phyloP scores from a whole-genome alignment of 495 filamentous ascomycete species.

The Xylaria telfairii region DNA sequence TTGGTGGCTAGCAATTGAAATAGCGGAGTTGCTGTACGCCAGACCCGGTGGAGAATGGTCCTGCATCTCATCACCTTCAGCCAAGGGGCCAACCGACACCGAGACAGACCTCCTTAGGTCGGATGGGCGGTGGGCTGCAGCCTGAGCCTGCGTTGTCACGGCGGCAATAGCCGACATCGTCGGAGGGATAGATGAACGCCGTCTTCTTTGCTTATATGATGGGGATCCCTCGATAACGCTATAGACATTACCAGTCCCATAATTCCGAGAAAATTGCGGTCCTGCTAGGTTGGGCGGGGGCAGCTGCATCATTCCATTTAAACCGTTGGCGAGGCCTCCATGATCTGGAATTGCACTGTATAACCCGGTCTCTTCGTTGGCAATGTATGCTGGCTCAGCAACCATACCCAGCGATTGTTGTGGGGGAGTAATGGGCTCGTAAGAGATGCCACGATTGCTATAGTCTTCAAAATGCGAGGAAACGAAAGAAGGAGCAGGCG shows the following conservation, averaged over 20 bases:
- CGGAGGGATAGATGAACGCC: conserved; percentile 89
- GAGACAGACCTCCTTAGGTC: conserved; percentile 93
- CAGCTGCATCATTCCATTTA: conserved; percentile 88
- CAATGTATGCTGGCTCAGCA: conserved; percentile 92
- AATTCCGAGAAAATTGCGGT: conserved; percentile 76
- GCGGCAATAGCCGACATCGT: conserved; percentile 68
- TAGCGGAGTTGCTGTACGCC: conserved; percentile 67
- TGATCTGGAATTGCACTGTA: conserved; percentile 94
- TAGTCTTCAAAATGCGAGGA: conserved; percentile 97
- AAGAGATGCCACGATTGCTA: conserved; percentile 94
- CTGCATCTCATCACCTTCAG: conserved; percentile 74
- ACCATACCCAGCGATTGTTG: conserved; percentile 81
- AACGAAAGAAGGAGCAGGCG: conserved; percentile 94
- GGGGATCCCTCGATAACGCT: conserved; percentile 97
- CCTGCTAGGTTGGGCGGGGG: conserved; percentile 84
- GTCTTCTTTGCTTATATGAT: conserved; percentile 95
- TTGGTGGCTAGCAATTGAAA: conserved; percentile 62
- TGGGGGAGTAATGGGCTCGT: conserved; percentile 93
- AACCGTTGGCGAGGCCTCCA: conserved; percentile 57
- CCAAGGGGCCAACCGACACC: conserved; percentile 81
- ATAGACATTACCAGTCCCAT: conserved; percentile 80
- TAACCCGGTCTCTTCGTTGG: conserved; percentile 93
- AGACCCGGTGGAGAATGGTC: conserved; percentile 74
- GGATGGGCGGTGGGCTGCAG: conserved; percentile 71
- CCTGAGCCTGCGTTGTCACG: conserved; percentile 60